Conservation (phyloP, 768 basidiomycete genomes). For the Mycena polygramma region DNA sequence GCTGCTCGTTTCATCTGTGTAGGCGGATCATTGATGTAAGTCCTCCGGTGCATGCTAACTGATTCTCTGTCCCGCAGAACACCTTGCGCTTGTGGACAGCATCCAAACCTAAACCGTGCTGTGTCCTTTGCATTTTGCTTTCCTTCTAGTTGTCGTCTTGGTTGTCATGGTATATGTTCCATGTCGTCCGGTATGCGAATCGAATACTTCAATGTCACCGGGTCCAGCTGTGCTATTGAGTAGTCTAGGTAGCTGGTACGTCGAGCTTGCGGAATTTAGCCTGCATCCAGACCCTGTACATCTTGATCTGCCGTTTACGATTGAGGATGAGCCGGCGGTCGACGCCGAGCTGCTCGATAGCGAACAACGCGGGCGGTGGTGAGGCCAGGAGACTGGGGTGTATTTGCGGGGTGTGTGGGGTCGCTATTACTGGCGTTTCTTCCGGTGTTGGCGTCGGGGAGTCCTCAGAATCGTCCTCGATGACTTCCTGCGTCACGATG, state of each 20-base stretch:
- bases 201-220: neutral
- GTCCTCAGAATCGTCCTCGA: conserved; percentile 50
- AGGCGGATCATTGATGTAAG: conserved; percentile 30
- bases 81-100: too few species aligned
- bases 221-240: neutral
- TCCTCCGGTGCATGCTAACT: conserved; percentile 21
- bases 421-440: neutral
- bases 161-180: conserved; percentile 5
- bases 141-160: conserved; percentile 10
- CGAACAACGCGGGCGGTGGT: conserved; percentile 75
- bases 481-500: conserved; percentile 50
- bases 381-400: conserved; percentile 57
- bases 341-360: conserved; percentile 87
- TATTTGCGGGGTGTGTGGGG: conserved; percentile 34
- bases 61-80: conserved; percentile 15
- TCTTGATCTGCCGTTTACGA: conserved; percentile 93
- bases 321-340: conserved; percentile 94
- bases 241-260: neutral
- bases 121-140: neutral
- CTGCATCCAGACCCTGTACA: conserved; percentile 98
- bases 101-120: neutral
- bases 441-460: conserved; percentile 6
- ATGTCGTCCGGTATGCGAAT: conserved; percentile 9
- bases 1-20: conserved; percentile 30
- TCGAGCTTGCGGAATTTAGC: conserved; percentile 77